A percentile compares a stretch with the other conserved stretches of the same genome.
Conservation (phyloP, 2,329 filamentous ascomycete genomes). For the Aquanectria penicillioides region DNA sequence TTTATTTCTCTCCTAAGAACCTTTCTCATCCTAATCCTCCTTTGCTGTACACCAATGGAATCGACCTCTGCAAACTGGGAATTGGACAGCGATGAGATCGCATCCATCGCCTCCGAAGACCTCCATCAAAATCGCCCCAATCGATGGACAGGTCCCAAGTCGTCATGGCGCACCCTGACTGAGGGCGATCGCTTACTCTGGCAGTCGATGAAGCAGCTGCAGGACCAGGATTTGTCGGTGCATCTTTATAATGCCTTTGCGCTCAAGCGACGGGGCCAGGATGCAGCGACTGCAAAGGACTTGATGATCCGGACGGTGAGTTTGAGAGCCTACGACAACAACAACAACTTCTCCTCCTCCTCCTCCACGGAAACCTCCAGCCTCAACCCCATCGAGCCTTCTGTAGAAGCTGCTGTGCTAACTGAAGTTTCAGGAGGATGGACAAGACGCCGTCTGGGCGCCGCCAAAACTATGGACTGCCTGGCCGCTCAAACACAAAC, state of each 20-base stretch:
- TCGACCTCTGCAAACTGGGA: slow-evolving; percentile 48
- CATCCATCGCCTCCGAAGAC: slow-evolving; percentile 58
- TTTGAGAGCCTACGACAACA: background rate
- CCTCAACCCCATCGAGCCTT: too few relatives aligned
- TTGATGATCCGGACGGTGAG: slow-evolving; percentile 45
- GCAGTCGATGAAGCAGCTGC: slow-evolving; percentile 69
- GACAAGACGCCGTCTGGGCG: slow-evolving; percentile 53
- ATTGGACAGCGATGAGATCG: slow-evolving; percentile 57
- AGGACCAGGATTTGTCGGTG: slow-evolving; percentile 73
- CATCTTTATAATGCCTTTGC: slow-evolving; percentile 84
- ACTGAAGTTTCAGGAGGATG: slow-evolving; percentile 36
- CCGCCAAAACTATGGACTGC: slow-evolving; percentile 78
- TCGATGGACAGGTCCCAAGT: slow-evolving; percentile 73
- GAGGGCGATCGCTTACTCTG: slow-evolving; percentile 70
- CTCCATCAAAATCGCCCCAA: slow-evolving; percentile 69
- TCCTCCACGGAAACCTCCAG: background rate
- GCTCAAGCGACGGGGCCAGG: slow-evolving; percentile 60
- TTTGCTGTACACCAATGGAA: too few relatives aligned
- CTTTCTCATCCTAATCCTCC: too few relatives aligned
- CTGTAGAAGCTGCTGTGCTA: too few relatives aligned
- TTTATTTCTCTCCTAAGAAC: too few relatives aligned
- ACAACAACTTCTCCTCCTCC: background rate
- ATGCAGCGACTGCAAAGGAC: slow-evolving; percentile 40
- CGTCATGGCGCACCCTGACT: slow-evolving; percentile 74
- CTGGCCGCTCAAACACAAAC: slow-evolving; percentile 77